Percentiles rank a stretch among this genome's conserved stretches.
Evolutionary conservation across 83 land plant species (phyloP).

Genomic region (Picea mariana): DNA sequence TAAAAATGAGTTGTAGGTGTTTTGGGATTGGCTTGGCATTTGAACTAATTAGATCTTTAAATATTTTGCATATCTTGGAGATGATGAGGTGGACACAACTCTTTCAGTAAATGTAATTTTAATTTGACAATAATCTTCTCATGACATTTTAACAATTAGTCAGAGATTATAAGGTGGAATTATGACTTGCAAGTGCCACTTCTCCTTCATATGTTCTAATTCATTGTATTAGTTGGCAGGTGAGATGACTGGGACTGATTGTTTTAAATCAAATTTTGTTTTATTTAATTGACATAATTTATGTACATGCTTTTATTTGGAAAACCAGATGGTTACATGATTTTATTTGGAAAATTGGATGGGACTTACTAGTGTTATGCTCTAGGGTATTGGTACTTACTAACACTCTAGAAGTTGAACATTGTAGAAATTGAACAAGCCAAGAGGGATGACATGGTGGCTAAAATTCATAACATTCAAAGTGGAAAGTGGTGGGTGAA

Average conservation of each 20-base stretch:
- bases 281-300: not conserved
- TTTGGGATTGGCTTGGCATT: not conserved
- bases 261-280: not conserved
- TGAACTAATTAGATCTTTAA: not conserved
- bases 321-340: too few relatives aligned
- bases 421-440: too few relatives aligned
- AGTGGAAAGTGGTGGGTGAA: not conserved
- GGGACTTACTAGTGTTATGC: too few relatives aligned
- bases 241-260: too few relatives aligned
- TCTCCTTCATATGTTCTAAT: constrained; percentile 53
- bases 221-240: constrained; percentile 44
- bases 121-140: not conserved
- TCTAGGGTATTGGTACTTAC: not conserved
- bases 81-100: not conserved
- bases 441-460: too few relatives aligned
- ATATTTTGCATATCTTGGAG: not conserved
- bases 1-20: not conserved
- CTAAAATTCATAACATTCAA: not conserved
- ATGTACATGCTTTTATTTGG: too few relatives aligned
- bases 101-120: not conserved
- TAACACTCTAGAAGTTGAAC: not conserved
- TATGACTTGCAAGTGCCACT: constrained; percentile 50
- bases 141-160: constrained; percentile 10
- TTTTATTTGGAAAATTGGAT: too few relatives aligned
- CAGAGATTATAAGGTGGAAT: constrained; percentile 36